These are phyloP conservation scores for Paramecium sonneborni DNA, from an alignment of 73 alveolate genomes.

Conservation along the genomic window DNA sequence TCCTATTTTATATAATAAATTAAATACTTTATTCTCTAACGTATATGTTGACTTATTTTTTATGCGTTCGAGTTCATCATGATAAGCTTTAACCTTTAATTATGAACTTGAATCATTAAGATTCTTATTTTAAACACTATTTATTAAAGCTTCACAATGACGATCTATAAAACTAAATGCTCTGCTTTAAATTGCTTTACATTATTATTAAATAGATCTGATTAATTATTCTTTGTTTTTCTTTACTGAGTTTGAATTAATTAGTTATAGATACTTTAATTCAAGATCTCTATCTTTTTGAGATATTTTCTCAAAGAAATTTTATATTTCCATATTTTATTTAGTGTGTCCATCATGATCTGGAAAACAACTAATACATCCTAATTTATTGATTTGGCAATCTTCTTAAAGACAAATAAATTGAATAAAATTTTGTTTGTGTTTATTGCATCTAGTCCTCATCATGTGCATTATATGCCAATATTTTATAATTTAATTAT, in stretches of 20 bases:
- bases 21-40: constrained; percentile 27
- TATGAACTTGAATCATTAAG: not conserved
- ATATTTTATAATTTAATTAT: not conserved
- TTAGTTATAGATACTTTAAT: not conserved
- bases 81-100: constrained; percentile 6
- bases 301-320: not conserved
- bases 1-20: not conserved
- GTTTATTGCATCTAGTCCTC: constrained; percentile 20
- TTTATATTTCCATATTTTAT: constrained; percentile 28
- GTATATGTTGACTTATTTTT: not conserved
- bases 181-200: not conserved
- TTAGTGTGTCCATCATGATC: constrained; percentile 54
- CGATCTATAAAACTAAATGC: not conserved
- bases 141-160: not conserved
- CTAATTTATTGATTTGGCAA: not conserved
- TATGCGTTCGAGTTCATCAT: constrained; percentile 44
- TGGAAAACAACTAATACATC: constrained; percentile 47
- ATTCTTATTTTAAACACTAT: not conserved
- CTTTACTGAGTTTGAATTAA: not conserved
- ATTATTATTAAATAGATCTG: constrained; percentile 38
- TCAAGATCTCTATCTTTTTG: constrained; percentile 16
- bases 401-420: not conserved
- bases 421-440: not conserved
- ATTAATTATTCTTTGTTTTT: not conserved
- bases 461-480: not conserved